Base-by-base conservation (phyloP, 345 rosid species). In the Angophora floribunda region DNA sequence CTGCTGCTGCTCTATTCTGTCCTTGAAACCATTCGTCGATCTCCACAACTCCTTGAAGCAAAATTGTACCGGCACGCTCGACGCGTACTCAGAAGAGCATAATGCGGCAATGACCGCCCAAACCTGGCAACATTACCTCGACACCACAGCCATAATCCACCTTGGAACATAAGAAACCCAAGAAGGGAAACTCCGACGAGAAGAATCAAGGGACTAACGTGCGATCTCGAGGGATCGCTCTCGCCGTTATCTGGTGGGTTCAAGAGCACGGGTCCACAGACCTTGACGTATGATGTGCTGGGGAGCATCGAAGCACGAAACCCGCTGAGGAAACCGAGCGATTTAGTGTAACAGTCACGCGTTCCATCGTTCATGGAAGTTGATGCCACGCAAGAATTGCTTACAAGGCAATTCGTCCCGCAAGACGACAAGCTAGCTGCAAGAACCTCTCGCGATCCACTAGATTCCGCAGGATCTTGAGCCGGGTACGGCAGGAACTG, bases 71-170 rank as follows among this genome's bases (percentile, higher is more conserved):
- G 94, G 96, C 14, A 94, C 95, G 82, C 94, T 94, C 36, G 97
- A 95, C 1, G 95, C 96, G 86, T 96, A 96, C 92, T 95, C 86
- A 93, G 96, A 57, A 94, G 93, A 1, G 95, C 93, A 88, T 93
- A 93, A 61, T 91, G 95, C 14, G 94, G 90, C 16, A 96, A 94
- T 85, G 93, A 87, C 45, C 90, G 87, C 52, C 94, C 92, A 41
- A 94, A 92, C 53, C 87, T 84, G 24, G 92, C 85, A 52, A 93
- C 89, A 82, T 95, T 88, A 89, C 93, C 89, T 86, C 93, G 93
- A 53, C 94, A 95, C 91, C 94, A 96, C 86, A 92, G 95, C 95
- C 95, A 95, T 78, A 94, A 89, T 70, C 94, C 93, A 70, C 94
- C 92, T 89, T 90, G 94, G 88, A 92, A 28, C 14, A 91, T 91